These are phyloP conservation scores for Cryomyces minteri DNA, from an alignment of 495 filamentous ascomycete species.

Conservation along the genomic window DNA sequence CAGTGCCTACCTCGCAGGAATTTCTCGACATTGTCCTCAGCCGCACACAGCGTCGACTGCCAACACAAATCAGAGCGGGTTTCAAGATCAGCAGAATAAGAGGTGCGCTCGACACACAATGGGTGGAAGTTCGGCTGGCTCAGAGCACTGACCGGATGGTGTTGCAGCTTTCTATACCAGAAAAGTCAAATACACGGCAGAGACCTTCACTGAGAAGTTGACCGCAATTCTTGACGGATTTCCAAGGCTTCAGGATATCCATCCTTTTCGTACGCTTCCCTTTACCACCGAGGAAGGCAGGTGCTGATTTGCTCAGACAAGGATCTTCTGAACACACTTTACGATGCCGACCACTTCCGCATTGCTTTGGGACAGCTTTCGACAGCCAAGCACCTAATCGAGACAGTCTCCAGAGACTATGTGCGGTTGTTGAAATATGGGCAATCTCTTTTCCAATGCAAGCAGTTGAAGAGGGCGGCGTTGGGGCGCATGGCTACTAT, in stretches of 20 bases:
- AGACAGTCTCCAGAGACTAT: slow-evolving; percentile 88
- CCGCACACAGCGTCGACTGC: slow-evolving; percentile 81
- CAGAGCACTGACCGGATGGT: slow-evolving; percentile 1
- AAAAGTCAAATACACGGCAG: slow-evolving; percentile 98
- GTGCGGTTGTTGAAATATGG: slow-evolving; percentile 89
- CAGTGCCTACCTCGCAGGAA: slow-evolving; percentile 85
- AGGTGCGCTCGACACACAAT: slow-evolving; percentile 24
- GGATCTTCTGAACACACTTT: slow-evolving; percentile 65
- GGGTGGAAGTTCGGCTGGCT: background rate
- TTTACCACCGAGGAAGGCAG: slow-evolving; percentile 18
- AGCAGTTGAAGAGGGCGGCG: slow-evolving; percentile 76
- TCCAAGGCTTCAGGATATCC: slow-evolving; percentile 83
- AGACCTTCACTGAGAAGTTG: slow-evolving; percentile 91
- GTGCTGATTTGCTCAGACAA: slow-evolving; percentile 31
- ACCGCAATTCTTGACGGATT: slow-evolving; percentile 79
- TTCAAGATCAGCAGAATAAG: slow-evolving; percentile 95
- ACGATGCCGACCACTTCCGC: slow-evolving; percentile 90
- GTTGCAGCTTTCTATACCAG: slow-evolving; percentile 71
- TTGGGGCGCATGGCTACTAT: slow-evolving; percentile 95
- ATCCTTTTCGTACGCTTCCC: slow-evolving; percentile 71
- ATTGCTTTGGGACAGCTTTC: slow-evolving; percentile 86
- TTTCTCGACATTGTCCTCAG: slow-evolving; percentile 95
- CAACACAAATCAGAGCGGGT: slow-evolving; percentile 87
- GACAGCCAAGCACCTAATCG: slow-evolving; percentile 89
- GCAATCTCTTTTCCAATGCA: slow-evolving; percentile 89